Percentiles rank a stretch among this genome's conserved stretches.
phyloP scores from a whole-genome alignment of 2,329 filamentous ascomycete species.

The Phyllosticta citrichinensis region DNA sequence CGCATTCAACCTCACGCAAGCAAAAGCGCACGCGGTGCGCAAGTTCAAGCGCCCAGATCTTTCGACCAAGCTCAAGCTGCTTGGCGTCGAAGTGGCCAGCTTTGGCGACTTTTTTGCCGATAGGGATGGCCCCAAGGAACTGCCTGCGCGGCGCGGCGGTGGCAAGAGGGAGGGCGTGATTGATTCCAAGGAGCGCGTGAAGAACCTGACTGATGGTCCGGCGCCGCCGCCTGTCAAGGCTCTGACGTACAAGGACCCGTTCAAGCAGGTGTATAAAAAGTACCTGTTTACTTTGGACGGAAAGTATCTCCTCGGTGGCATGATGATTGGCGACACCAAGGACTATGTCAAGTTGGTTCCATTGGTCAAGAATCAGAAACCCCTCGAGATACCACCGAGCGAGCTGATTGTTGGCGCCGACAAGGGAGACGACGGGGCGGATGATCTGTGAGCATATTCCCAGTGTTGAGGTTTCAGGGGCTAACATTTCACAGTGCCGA shows the following conservation, averaged over 20 bases:
- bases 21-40: slow-evolving; percentile 58
- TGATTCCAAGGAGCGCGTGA: slow-evolving; percentile 34
- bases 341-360: slow-evolving; percentile 86
- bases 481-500: slow-evolving; percentile 43
- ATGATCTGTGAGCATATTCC: slow-evolving; percentile 50
- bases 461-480: not conserved
- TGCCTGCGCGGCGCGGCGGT: slow-evolving; percentile 50
- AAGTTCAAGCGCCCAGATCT: slow-evolving; percentile 74
- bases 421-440: slow-evolving; percentile 57
- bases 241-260: slow-evolving; percentile 80
- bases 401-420: slow-evolving; percentile 74
- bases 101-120: slow-evolving; percentile 94
- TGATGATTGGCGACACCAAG: slow-evolving; percentile 91
- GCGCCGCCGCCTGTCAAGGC: slow-evolving; percentile 61
- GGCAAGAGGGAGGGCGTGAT: slow-evolving; percentile 34
- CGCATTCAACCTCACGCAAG: slow-evolving; percentile 82
- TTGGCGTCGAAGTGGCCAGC: slow-evolving; percentile 84
- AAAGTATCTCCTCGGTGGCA: slow-evolving; percentile 83
- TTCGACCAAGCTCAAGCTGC: slow-evolving; percentile 82
- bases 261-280: slow-evolving; percentile 84
- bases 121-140: slow-evolving; percentile 64
- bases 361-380: slow-evolving; percentile 75
- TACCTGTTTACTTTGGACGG: slow-evolving; percentile 85
- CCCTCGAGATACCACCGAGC: slow-evolving; percentile 65
- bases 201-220: slow-evolving; percentile 45